A percentile compares a stretch with the other conserved stretches of the same genome.
Evolutionary conservation across 2,329 filamentous ascomycete genomes (phyloP).

Genomic region (Ceratocystis lukuohia): DNA sequence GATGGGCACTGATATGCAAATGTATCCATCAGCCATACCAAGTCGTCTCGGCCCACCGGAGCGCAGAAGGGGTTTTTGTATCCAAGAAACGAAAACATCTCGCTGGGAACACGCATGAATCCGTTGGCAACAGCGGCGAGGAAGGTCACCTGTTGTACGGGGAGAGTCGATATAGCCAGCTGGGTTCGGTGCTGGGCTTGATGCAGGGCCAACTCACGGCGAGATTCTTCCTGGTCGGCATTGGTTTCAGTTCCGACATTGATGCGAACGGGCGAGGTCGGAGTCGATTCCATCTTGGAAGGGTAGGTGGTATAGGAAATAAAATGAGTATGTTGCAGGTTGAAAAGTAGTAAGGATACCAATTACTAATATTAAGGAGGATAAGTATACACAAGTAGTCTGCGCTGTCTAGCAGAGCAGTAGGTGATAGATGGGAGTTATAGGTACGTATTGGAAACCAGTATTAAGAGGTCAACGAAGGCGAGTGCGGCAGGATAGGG

Average conservation of each 20-base stretch:
- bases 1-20: slow-evolving; percentile 47
- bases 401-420: background rate
- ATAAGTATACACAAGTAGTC: background rate
- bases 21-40: slow-evolving; percentile 83
- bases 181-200: background rate
- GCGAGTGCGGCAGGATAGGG: background rate
- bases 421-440: background rate
- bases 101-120: background rate
- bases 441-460: background rate
- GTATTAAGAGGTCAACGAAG: background rate
- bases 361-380: background rate
- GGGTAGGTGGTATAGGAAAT: background rate
- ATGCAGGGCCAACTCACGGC: background rate
- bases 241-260: background rate
- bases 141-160: background rate
- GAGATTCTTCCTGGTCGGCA: background rate
- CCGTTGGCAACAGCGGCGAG: background rate
- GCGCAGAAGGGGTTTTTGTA: slow-evolving; percentile 44
- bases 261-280: background rate
- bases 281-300: background rate
- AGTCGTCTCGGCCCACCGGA: slow-evolving; percentile 50
- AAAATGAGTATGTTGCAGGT: background rate
- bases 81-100: slow-evolving; percentile 38
- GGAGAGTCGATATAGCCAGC: background rate
- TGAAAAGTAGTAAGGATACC: background rate